Conservation (phyloP, 208 protist species). For the Acanthamoeba polyphaga region DNA sequence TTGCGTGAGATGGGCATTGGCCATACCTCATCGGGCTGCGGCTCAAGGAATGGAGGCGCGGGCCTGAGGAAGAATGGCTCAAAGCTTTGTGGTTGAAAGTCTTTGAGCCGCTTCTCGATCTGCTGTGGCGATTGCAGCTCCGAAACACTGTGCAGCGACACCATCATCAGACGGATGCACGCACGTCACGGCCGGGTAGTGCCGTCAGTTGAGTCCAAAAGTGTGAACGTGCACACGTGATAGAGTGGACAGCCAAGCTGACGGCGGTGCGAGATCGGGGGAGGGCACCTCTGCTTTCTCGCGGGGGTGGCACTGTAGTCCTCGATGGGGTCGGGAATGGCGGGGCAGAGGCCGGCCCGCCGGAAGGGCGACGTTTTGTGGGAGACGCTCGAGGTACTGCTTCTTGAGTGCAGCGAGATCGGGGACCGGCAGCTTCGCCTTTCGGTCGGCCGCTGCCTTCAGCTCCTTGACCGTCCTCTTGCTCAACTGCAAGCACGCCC, state of each 20-base stretch:
- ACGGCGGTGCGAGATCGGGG: background rate
- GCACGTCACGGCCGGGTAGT: background rate
- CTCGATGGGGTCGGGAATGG: constrained; percentile 37
- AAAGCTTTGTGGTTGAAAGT: constrained; percentile 62
- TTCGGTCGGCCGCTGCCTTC: constrained; percentile 31
- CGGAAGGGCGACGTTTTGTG: constrained; percentile 70
- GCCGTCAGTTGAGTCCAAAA: no score
- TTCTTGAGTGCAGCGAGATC: constrained; percentile 27
- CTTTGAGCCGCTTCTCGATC: constrained; percentile 68
- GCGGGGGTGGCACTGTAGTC: constrained; percentile 15
- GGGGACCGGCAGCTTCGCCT: background rate
- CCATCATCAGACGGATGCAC: no score
- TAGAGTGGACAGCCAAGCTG: background rate
- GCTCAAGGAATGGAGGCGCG: constrained; percentile 69
- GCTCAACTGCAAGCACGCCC: constrained; percentile 35
- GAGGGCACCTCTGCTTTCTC: constrained; percentile 53
- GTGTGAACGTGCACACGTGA: background rate
- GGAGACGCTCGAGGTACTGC: constrained; percentile 51
- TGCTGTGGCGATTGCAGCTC: constrained; percentile 19
- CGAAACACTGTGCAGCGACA: background rate
- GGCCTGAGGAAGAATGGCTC: constrained; percentile 71
- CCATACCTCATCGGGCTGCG: constrained; percentile 71
- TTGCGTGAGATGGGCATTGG: no score
- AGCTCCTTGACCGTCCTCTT: constrained; percentile 49
- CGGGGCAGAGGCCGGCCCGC: constrained; percentile 34